Base-by-base conservation (phyloP, 495 filamentous ascomycete genomes). In the Pyronema domesticum region DNA sequence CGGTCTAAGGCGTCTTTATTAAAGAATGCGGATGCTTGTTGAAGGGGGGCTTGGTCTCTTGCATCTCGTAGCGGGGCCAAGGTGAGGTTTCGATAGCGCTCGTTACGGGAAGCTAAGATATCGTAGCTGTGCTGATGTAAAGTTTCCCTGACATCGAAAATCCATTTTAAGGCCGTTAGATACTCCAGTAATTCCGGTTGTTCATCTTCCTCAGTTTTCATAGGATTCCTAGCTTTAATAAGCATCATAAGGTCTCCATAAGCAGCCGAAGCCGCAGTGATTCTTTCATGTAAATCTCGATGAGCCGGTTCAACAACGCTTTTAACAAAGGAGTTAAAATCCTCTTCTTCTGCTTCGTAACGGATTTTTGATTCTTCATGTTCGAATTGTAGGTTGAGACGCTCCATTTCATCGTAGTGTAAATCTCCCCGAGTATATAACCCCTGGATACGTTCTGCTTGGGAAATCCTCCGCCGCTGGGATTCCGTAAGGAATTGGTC, bases 311-410 rank as follows among this genome's bases (percentile, higher is more conserved):
- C 59, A 83, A 95, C 66, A 84, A 95, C 59, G 72, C 94, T 50
- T 85, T 94, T 63, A 74, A 95, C 54, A 86, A 96, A 75, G 89
- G 95, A 62, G 85, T 99, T 51, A 83, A 95, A 69, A 93, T 96
- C 75, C 89, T 94, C 62, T 85, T 96, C 37, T 9, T 66, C 64
- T n/a, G 61, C 49, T 50, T 62, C 59, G 35, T 57, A 49, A 0
- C 53, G 42, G 51, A 60, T 59, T 0, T 19, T 43, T 14, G 60
- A 53, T 53, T 64, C 62, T 11, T 53, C 57, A 33, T 47, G 51
- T 34, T 66, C 63, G 45, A 65, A 66, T 35, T 59, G 59, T 8
- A 51, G 59, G 33, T 65, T 65, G 45, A 63, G 53, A 1, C 52
- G 47, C 46, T 66, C 63, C 13, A 66, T 46, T 13, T 60, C 59